phyloP scores from a whole-genome alignment of 768 basidiomycete species.

The Sarcodon aspratus region DNA sequence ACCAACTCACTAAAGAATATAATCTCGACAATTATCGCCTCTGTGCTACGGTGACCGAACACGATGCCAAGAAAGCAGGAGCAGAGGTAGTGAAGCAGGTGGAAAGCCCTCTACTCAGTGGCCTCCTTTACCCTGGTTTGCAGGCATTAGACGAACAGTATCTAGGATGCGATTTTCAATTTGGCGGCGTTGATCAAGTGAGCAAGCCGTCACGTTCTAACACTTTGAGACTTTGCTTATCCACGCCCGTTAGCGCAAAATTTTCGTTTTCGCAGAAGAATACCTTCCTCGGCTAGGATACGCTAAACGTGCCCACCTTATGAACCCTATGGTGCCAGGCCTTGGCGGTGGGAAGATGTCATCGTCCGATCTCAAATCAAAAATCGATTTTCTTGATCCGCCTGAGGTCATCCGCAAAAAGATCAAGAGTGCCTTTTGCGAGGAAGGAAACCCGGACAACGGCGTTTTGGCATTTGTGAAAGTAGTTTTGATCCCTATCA shows the following conservation, averaged over 20 bases:
- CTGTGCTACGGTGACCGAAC: constrained; percentile 85
- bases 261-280: constrained; percentile 95
- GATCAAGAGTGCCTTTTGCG: constrained; percentile 88
- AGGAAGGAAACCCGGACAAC: constrained; percentile 88
- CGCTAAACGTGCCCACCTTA: constrained; percentile 88
- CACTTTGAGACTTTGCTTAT: not conserved
- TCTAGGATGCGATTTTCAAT: constrained; percentile 92
- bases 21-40: constrained; percentile 92
- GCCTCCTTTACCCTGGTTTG: constrained; percentile 89
- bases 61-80: constrained; percentile 96
- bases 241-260: constrained; percentile 64
- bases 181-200: constrained; percentile 96
- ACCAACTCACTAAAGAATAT: constrained; percentile 88
- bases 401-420: constrained; percentile 80
- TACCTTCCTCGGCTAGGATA: constrained; percentile 93
- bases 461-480: constrained; percentile 79
- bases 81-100: constrained; percentile 99
- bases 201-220: constrained; percentile 9
- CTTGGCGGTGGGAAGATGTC: constrained; percentile 97
- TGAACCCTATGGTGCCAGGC: constrained; percentile 98
- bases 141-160: constrained; percentile 98
- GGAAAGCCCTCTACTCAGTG: constrained; percentile 82
- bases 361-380: constrained; percentile 92
- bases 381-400: constrained; percentile 93
- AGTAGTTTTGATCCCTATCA: constrained; percentile 84